Conservation (phyloP, 345 rosid species). For the Euphorbia pulcherrima region DNA sequence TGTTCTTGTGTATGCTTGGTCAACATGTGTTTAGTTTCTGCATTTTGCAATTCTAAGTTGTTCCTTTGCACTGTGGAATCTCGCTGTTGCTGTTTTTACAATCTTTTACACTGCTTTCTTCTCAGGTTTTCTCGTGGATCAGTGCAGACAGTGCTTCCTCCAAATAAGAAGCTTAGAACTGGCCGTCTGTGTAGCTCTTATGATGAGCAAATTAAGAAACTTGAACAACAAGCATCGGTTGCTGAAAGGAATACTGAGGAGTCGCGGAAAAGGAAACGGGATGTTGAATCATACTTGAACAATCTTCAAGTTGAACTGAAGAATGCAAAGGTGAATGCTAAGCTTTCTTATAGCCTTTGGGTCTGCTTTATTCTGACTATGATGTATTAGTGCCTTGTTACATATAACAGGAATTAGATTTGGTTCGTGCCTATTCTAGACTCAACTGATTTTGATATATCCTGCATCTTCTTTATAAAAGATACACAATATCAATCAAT, state of each 20-base stretch:
- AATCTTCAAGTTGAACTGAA: constrained; percentile 42
- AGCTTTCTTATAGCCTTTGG: background rate
- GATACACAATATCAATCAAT: no score
- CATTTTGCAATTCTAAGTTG: background rate
- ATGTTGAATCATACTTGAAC: constrained; percentile 41
- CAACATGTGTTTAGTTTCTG: background rate
- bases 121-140: constrained; percentile 79
- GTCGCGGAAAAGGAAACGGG: constrained; percentile 55
- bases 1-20: background rate
- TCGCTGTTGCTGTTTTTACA: background rate
- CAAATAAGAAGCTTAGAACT: constrained; percentile 40
- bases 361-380: background rate
- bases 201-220: constrained; percentile 67
- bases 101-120: constrained; percentile 17
- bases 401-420: no score
- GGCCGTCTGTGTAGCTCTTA: constrained; percentile 81
- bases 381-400: no score
- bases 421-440: no score
- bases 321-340: constrained; percentile 49
- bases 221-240: constrained; percentile 39
- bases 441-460: no score
- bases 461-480: no score
- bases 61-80: background rate
- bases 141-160: constrained; percentile 84
- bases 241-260: constrained; percentile 39